Percentiles rank a stretch among this genome's conserved stretches.
phyloP scores from a whole-genome alignment of 495 filamentous ascomycete species.

The Daldinia bambusicola region DNA sequence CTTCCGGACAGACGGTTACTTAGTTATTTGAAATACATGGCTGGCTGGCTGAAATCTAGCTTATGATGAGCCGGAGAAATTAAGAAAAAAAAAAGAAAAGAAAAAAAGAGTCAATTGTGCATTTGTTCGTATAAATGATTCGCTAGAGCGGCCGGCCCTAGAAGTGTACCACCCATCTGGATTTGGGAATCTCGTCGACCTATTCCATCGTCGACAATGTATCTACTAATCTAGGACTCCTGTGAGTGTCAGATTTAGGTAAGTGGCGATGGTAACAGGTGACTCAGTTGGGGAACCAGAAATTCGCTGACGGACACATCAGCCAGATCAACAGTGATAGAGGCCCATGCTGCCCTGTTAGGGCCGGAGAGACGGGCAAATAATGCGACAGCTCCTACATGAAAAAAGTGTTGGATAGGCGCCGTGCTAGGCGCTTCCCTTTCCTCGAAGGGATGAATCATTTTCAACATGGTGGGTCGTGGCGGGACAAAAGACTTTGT shows the following conservation, averaged over 20 bases:
- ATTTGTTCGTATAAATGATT: slow-evolving; percentile 31
- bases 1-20: slow-evolving; percentile 19
- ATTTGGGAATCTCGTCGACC: slow-evolving; percentile 26
- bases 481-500: slow-evolving; percentile 28
- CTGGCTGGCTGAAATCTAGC: slow-evolving; percentile 13
- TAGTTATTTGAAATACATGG: slow-evolving; percentile 9
- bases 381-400: slow-evolving; percentile 29
- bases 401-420: slow-evolving; percentile 25
- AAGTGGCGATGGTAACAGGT: slow-evolving; percentile 34
- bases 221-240: slow-evolving; percentile 23
- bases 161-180: slow-evolving; percentile 40
- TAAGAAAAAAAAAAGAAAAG: background rate
- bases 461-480: slow-evolving; percentile 29
- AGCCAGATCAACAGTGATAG: slow-evolving; percentile 35
- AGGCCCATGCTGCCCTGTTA: slow-evolving; percentile 10
- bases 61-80: slow-evolving; percentile 14
- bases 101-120: too few species aligned
- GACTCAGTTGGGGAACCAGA: slow-evolving; percentile 37
- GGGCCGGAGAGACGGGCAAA: slow-evolving; percentile 34
- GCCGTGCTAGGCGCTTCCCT: slow-evolving; percentile 24
- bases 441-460: slow-evolving; percentile 19
- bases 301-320: slow-evolving; percentile 36
- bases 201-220: slow-evolving; percentile 16
- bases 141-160: slow-evolving; percentile 32
- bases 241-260: slow-evolving; percentile 34